Evolutionary conservation across 2,329 filamentous ascomycete genomes (phyloP), one percentile per base, ranked within the genome.

Genomic region (Xylariales sp.): DNA sequence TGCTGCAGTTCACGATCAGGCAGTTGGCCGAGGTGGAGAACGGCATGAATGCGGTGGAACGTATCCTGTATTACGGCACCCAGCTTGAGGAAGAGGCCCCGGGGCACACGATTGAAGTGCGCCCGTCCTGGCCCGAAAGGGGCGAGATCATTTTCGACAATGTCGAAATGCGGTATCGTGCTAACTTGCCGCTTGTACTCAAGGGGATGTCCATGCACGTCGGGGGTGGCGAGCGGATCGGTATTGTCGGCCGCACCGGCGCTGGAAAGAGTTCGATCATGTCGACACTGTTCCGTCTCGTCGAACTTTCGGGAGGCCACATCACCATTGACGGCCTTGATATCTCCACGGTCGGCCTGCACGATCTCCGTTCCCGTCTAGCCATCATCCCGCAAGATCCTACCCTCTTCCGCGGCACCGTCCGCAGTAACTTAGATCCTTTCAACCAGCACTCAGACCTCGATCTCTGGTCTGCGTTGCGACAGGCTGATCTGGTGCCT

Each of bases 11-110:
- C 63, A 91, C 88, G 1, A 88, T 97, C 14, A 80, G 93, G 14
- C 91, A 97, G 64, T 74, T 96, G 6, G 91, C 91, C 19, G 91
- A 96, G 62, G 88, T 97, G 7, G 91, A 97, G 63, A 97, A 96
- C 65, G 88, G 90, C 58, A 97, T 97, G 91, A 97, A 96, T 61
- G 84, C 90, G 0, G 93, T 94, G 0, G 91, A 97, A 65, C 84
- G 93, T 37, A 73, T 97, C 24, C 82, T 89, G 59, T 88, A 95
- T 68, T 97, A 97, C 60, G 90, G 88, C 41, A 88, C 80, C 1
- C 66, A 87, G 51, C 76, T 98, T 4, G 89, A 95, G 48, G 85
- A 95, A 58, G 93, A 97, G 62, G 88, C 91, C 0, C 88, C 90
- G 0, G 71, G 90, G 2, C 86, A 90, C 54, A 83, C 87, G 31